These are phyloP conservation scores for Sclerotinia nivalis DNA, from an alignment of 2,329 filamentous ascomycete genomes.

Conservation along the genomic window DNA sequence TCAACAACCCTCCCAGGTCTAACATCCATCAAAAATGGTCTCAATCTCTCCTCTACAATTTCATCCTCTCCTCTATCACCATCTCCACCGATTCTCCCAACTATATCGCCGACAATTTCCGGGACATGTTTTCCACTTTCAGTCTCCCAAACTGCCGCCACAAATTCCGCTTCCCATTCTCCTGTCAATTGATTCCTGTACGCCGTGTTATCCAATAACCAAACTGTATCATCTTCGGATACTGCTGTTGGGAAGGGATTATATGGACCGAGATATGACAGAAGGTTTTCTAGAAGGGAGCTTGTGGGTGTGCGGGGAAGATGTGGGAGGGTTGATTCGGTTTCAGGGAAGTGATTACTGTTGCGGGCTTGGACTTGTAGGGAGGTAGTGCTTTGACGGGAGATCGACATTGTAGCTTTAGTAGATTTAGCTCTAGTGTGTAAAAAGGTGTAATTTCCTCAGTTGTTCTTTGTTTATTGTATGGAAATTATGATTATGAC, in stretches of 20 bases:
- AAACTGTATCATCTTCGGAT: constrained; percentile 67
- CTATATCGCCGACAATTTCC: constrained; percentile 68
- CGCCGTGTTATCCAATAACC: constrained; percentile 89
- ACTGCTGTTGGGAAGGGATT: constrained; percentile 63
- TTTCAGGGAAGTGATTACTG: constrained; percentile 26
- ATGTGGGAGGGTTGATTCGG: constrained; percentile 51
- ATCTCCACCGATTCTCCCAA: constrained; percentile 66
- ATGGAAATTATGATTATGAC: neutral
- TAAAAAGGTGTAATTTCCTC: neutral
- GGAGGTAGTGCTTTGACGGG: constrained; percentile 15
- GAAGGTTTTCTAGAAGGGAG: constrained; percentile 41
- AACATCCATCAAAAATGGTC: constrained; percentile 77
- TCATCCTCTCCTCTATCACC: constrained; percentile 56
- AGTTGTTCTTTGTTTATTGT: neutral
- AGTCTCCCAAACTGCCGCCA: constrained; percentile 77
- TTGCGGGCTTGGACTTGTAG: constrained; percentile 20
- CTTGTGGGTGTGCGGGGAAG: constrained; percentile 38
- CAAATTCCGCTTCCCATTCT: constrained; percentile 78
- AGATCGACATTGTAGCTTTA: constrained; percentile 1
- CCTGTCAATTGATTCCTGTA: constrained; percentile 55
- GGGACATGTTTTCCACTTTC: constrained; percentile 67
- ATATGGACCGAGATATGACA: constrained; percentile 52
- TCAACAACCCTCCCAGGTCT: constrained; percentile 68
- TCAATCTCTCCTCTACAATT: constrained; percentile 66
- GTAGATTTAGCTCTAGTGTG: neutral